These are phyloP conservation scores for Solanum hybrid DNA, from an alignment of 305 asterid species.

Conservation along the genomic window DNA sequence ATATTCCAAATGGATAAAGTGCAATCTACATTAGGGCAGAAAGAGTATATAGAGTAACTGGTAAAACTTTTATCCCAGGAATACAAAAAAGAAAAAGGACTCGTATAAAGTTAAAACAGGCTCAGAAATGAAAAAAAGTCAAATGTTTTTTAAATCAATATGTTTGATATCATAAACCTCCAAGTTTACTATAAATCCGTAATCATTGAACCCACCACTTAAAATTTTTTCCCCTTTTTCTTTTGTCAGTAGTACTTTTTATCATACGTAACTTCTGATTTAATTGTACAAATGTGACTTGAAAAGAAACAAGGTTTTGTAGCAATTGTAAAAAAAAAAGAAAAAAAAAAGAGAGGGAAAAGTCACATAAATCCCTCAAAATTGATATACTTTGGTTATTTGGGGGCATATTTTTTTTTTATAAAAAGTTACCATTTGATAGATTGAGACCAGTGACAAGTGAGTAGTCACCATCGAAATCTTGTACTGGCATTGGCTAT, in stretches of 20 bases:
- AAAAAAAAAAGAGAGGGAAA: neutral
- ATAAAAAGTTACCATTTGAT: neutral
- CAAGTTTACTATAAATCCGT: neutral
- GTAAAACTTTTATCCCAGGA: neutral
- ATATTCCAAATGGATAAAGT: neutral
- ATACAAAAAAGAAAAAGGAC: neutral
- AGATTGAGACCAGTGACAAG: neutral
- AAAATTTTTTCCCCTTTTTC: neutral
- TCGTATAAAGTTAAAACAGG: neutral
- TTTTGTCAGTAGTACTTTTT: neutral
- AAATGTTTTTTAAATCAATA: neutral
- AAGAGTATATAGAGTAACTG: neutral
- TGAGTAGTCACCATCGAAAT: neutral
- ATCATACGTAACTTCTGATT: neutral
- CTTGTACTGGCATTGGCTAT: neutral
- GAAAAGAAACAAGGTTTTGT: neutral
- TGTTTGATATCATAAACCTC: neutral
- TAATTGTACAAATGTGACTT: neutral
- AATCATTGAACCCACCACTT: neutral
- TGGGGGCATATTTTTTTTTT: neutral
- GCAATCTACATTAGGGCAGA: neutral
- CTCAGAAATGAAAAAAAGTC: neutral
- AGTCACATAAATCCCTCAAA: neutral
- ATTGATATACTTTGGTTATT: neutral
- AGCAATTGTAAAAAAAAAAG: neutral